Percentiles rank a stretch among this genome's conserved stretches.
Conservation (phyloP, 257 asterid species). For the Ligustrum vulgare region DNA sequence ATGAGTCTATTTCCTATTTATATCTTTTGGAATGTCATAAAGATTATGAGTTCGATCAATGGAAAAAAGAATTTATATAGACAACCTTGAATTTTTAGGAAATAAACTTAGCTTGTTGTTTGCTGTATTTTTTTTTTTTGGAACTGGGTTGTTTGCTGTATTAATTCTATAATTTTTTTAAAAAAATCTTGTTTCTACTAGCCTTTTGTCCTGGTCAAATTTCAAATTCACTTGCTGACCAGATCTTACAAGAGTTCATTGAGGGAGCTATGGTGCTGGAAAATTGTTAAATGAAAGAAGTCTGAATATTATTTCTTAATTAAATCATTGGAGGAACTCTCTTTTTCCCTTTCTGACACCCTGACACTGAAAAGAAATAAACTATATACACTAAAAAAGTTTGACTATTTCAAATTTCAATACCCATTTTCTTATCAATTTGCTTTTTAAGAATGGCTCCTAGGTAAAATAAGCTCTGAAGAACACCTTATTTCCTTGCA, state of each 20-base stretch:
- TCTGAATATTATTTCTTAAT: background rate
- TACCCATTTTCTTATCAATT: no score
- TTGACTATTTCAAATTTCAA: no score
- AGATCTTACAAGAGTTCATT: background rate
- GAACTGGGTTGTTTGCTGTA: background rate
- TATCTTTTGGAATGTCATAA: background rate
- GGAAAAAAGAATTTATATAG: background rate
- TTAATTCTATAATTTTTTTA: no score
- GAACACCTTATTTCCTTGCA: constrained; percentile 15
- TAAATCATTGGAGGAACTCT: background rate
- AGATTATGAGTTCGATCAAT: no score
- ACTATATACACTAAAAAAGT: background rate
- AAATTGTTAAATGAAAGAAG: background rate
- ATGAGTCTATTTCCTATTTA: background rate
- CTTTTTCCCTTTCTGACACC: background rate
- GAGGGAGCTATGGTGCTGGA: background rate
- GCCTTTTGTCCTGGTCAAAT: background rate
- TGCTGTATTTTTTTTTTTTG: no score
- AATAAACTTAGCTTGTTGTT: background rate
- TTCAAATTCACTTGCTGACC: background rate
- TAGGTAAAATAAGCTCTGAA: constrained; percentile 15
- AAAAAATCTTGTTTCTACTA: background rate
- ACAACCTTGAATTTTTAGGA: background rate
- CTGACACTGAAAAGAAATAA: background rate
- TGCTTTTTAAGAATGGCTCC: background rate